Conservation (phyloP, 1,284 basidiomycete genomes). For the Phaffia rhodozyma region DNA sequence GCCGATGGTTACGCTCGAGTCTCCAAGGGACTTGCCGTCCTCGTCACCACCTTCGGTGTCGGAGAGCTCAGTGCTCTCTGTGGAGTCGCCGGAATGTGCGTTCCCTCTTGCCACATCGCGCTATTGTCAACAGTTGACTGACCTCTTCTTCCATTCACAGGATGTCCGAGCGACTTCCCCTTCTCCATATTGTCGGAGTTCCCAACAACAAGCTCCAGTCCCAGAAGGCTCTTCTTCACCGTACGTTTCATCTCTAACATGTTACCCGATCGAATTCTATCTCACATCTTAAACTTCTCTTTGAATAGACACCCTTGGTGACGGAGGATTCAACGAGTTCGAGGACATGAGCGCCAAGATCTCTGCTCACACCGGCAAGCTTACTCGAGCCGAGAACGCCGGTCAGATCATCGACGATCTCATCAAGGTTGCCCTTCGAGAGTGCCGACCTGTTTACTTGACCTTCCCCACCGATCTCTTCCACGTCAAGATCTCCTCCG, state of each 20-base stretch:
- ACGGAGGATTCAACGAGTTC: slow-evolving; percentile 68
- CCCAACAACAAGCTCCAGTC: slow-evolving; percentile 64
- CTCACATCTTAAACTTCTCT: slow-evolving; percentile 42
- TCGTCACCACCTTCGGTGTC: slow-evolving; percentile 59
- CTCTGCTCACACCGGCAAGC: slow-evolving; percentile 52
- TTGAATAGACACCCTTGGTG: slow-evolving; percentile 56
- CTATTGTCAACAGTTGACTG: not conserved
- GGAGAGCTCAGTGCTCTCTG: slow-evolving; percentile 58
- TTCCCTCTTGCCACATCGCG: not conserved
- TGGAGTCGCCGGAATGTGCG: slow-evolving; percentile 12
- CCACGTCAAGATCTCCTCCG: slow-evolving; percentile 52
- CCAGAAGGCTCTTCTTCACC: slow-evolving; percentile 33
- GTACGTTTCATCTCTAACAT: slow-evolving; percentile 21
- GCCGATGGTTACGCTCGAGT: slow-evolving; percentile 88
- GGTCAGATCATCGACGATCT: slow-evolving; percentile 67
- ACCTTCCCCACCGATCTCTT: slow-evolving; percentile 78
- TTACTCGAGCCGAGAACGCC: slow-evolving; percentile 47
- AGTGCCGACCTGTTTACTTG: slow-evolving; percentile 79
- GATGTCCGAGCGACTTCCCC: slow-evolving; percentile 74
- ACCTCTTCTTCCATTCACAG: slow-evolving; percentile 30
- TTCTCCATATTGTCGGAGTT: slow-evolving; percentile 81
- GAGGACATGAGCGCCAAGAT: slow-evolving; percentile 62
- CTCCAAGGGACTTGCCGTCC: slow-evolving; percentile 59
- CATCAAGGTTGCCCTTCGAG: slow-evolving; percentile 53
- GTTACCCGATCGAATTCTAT: slow-evolving; percentile 17